These are phyloP conservation scores for Phallus indusiatus DNA, from an alignment of 768 basidiomycete species.

Conservation along the genomic window DNA sequence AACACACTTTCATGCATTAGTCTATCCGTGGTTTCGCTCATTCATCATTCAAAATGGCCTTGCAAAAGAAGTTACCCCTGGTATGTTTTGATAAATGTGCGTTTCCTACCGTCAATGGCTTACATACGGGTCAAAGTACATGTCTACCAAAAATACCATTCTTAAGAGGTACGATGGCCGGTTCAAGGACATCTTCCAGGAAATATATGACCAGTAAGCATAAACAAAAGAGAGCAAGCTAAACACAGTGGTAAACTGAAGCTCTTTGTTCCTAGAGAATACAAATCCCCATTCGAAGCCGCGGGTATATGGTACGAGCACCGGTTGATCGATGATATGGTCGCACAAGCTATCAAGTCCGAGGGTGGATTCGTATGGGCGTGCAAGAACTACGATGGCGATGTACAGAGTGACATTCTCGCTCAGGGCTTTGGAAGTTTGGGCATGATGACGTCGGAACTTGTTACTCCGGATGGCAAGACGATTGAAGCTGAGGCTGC, in stretches of 20 bases:
- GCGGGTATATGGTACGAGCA: constrained; percentile 87
- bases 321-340: constrained; percentile 96
- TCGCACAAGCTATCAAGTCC: constrained; percentile 95
- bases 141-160: constrained; percentile 98
- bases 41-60: constrained; percentile 94
- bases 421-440: constrained; percentile 95
- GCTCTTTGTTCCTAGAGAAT: constrained; percentile 35
- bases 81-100: neutral
- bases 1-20: constrained; percentile 26
- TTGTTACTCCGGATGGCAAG: constrained; percentile 90
- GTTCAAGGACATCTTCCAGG: constrained; percentile 99
- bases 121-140: constrained; percentile 46
- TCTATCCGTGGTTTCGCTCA: constrained; percentile 95
- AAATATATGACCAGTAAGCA: constrained; percentile 72
- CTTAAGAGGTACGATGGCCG: constrained; percentile 96
- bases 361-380: constrained; percentile 84
- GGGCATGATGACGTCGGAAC: constrained; percentile 97
- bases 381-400: constrained; percentile 63
- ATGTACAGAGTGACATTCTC: constrained; percentile 86
- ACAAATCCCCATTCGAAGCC: constrained; percentile 61
- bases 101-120: neutral
- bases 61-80: constrained; percentile 38
- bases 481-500: constrained; percentile 94
- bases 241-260: neutral
- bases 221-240: neutral